Evolutionary conservation across 1,139 yeast species (phyloP), one percentile per base, ranked within the genome.

Genomic region (Kluyveromyces sp.): DNA sequence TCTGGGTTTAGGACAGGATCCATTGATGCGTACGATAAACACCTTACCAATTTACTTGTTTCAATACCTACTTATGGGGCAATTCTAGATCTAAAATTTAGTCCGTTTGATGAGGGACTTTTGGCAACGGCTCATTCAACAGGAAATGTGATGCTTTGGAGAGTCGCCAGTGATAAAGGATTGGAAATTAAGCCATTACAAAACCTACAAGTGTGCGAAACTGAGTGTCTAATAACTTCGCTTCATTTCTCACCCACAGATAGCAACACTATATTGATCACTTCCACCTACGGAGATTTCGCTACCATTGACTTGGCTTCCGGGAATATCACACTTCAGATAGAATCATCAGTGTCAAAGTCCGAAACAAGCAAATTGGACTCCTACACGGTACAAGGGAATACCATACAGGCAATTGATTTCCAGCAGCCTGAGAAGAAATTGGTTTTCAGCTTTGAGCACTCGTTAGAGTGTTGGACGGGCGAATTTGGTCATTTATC

Each of bases 381-480:
- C 8, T 15, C 41, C 3, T 33, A 48, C 3, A 44, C 48, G 2
- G 63, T 61, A 6, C 65, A 60, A 50, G 60, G 55, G 3, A 39
- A 37, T 5, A 33, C 42, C 3, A 48, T 46, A 8, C 39, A 37
- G 7, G 54, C 47, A 4, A 34, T 51, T 1, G 50, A 50, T 8
- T 37, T 42, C 3, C 39, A 8, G 15, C 15, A 46, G 2, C 48
- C 48, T n/a, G 50, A 45, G 7, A 7, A 51, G 55, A 25, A 52
- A 50, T 7, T 42, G 57, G 2, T 25, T 8, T 53, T 59, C 29
- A 25, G 42, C 5, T 43, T 45, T 4, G 45, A 62, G 1, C 97
- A 90, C 61, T 73, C 74, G 2, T 65, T 88, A 34, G 97, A 90
- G 65, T 88, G 96, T 49, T 90, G 98, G 98, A 86, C 86, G 4